phyloP scores from a whole-genome alignment of 257 asterid genomes.

The Penstemon eatonii region DNA sequence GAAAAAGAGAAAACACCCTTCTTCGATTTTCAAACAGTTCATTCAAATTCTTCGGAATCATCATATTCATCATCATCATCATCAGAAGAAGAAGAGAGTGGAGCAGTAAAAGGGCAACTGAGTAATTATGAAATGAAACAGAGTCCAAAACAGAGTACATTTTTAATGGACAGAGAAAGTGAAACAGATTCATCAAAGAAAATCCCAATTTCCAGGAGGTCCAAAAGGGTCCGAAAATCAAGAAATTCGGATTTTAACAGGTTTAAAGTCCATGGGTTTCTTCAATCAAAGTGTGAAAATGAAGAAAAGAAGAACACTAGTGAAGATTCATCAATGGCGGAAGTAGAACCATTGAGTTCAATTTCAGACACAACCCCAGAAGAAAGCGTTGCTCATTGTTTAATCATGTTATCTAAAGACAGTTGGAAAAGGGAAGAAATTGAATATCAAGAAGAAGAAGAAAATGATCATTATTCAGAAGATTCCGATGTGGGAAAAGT shows the following conservation, averaged over 20 bases:
- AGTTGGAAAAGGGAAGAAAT: constrained; percentile 44
- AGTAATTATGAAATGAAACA: constrained; percentile 25
- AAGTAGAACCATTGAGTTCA: constrained; percentile 59
- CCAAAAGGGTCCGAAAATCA: constrained; percentile 49
- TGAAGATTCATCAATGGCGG: constrained; percentile 36
- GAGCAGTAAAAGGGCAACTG: constrained; percentile 11
- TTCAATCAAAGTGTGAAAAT: constrained; percentile 21
- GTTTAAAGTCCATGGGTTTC: constrained; percentile 12
- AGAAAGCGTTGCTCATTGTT: constrained; percentile 73
- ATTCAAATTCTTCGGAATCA: constrained; percentile 32
- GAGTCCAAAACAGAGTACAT: constrained; percentile 27
- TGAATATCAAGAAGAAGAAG: constrained; percentile 20
- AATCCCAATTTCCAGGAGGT: constrained; percentile 42
- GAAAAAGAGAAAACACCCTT: constrained; percentile 8
- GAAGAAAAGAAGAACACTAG: constrained; percentile 3
- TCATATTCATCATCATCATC: constrained; percentile 31
- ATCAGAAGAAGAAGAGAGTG: constrained; percentile 27
- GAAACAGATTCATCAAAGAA: constrained; percentile 55
- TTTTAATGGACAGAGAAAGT: constrained; percentile 48
- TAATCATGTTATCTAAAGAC: constrained; percentile 84
- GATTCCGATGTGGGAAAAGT: constrained; percentile 37
- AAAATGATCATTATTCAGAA: constrained; percentile 15
- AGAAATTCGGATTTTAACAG: constrained; percentile 32
- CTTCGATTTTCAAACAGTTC: constrained; percentile 31
- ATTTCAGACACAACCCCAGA: constrained; percentile 67